phyloP scores from a whole-genome alignment of 306 rosid species.

The Amphicarpaea edgeworthii region DNA sequence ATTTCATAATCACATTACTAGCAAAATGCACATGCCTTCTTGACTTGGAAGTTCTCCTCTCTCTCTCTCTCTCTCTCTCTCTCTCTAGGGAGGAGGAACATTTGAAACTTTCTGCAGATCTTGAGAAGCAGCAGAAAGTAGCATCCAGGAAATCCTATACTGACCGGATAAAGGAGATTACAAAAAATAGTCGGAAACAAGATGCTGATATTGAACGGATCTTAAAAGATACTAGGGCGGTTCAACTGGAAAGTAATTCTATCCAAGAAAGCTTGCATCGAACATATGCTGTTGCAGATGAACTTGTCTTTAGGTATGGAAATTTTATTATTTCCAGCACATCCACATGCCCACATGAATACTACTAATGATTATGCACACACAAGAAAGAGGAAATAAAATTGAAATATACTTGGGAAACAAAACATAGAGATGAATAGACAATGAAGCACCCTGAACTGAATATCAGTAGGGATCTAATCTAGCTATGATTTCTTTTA shows the following conservation, averaged over 20 bases:
- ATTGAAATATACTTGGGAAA: conserved; percentile 23
- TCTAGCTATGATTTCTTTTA: conserved; percentile 24
- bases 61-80: conserved; percentile 28
- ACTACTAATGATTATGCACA: background rate
- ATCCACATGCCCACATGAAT: background rate
- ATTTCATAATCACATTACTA: background rate
- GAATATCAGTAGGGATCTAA: conserved; percentile 12
- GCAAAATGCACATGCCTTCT: conserved; percentile 16
- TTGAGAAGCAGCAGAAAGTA: conserved; percentile 51
- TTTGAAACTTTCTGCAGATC: conserved; percentile 48
- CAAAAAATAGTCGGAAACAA: conserved; percentile 86
- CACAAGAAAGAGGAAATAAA: conserved; percentile 18
- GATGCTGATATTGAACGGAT: conserved; percentile 83
- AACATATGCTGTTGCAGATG: conserved; percentile 80
- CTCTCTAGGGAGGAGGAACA: conserved; percentile 54
- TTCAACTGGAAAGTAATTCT: conserved; percentile 87
- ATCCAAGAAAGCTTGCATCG: conserved; percentile 90
- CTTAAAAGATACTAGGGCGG: conserved; percentile 84
- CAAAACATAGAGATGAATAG: conserved; percentile 8
- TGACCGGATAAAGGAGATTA: conserved; percentile 77
- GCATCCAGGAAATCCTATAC: conserved; percentile 79
- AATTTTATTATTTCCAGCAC: conserved; percentile 17
- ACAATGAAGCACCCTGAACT: conserved; percentile 1
- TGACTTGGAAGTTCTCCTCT: conserved; percentile 34
- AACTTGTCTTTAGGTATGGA: conserved; percentile 82